Base-by-base conservation (phyloP, 2,329 filamentous ascomycete species). In the Rhynchosporium agropyri region DNA sequence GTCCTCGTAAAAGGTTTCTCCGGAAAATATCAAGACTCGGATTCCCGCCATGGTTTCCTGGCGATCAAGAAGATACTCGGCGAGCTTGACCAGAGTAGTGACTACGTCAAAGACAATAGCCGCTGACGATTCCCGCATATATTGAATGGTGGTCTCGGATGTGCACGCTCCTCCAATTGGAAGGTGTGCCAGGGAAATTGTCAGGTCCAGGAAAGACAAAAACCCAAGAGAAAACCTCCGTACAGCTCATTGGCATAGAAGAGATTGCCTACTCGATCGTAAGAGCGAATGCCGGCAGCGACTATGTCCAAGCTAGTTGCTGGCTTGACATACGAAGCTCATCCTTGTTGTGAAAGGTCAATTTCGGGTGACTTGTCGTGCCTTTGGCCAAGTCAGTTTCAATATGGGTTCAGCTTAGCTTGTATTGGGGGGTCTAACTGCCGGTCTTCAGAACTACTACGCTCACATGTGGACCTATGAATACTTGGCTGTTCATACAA, bases 251-350 rank as follows among this genome's bases (percentile, higher is more conserved):
- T 51, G 3, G 50, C 43, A 29, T 56, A 36, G 28, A 61, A 56
- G 12, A 56, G 59, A 38, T 61, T 61, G 28, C 51, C 59, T 12
- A 61, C 38, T 15, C 59, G 50, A 15, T 61, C 59, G 13, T 56
- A 42, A 15, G 50, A 28, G 20, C 51, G 59, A 49, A 56, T 7
- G 33, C 59, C 59, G 26, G 59, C 59, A 4, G 50, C 31, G 31
- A 61, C 9, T 13, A 61, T 55, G 28, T 42, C 50, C n/a, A 33
- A 12, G 9, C 59, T 5, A 61, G 15, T 40, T 56, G 50, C 48
- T 56, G 59, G 38, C 46, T 56, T 20, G 40, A 36, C 29, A 31
- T 61, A 8, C 33, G 51, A 10, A 61, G 59, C 43, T 61, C 59
- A 28, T 61, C 59, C n/a, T 53, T 55, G 2, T 50, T n/a, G 38